Evolutionary conservation across 352 stramenopile species (phyloP).

Genomic region (Thraustochytrium striatum): DNA sequence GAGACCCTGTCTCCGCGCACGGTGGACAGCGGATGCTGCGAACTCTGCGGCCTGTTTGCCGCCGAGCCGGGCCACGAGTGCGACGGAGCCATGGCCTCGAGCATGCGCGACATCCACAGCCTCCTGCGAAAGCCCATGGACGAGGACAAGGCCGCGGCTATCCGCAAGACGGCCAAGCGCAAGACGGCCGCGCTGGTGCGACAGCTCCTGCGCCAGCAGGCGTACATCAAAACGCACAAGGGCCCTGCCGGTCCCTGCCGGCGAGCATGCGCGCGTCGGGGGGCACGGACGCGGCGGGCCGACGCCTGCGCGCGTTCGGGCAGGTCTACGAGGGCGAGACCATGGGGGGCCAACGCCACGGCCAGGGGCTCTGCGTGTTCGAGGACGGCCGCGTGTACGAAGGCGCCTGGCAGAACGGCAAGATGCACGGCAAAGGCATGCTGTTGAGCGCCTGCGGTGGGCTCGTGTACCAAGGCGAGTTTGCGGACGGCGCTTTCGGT

Average conservation of each 20-base stretch:
- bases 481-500: slow-evolving; percentile 34
- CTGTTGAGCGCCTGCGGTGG: slow-evolving; percentile 53
- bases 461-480: slow-evolving; percentile 54
- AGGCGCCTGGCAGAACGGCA: slow-evolving; percentile 57
- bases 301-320: neutral
- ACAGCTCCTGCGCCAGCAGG: slow-evolving; percentile 18
- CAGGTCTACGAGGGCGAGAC: slow-evolving; percentile 36
- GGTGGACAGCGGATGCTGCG: too few relatives aligned
- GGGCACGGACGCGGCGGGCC: neutral
- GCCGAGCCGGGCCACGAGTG: too few relatives aligned
- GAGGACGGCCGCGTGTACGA: slow-evolving; percentile 57
- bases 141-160: neutral
- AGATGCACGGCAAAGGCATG: slow-evolving; percentile 56
- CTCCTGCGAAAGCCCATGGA: neutral
- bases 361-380: slow-evolving; percentile 12
- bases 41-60: too few relatives aligned
- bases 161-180: slow-evolving; percentile 7
- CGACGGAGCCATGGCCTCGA: too few relatives aligned
- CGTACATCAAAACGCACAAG: neutral
- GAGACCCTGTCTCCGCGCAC: too few relatives aligned
- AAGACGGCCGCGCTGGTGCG: slow-evolving; percentile 17
- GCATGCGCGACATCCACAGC: neutral
- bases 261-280: neutral
- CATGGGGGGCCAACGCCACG: slow-evolving; percentile 3
- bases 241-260: neutral